phyloP scores from a whole-genome alignment of 1,284 basidiomycete species.

The Sutorius eximius region DNA sequence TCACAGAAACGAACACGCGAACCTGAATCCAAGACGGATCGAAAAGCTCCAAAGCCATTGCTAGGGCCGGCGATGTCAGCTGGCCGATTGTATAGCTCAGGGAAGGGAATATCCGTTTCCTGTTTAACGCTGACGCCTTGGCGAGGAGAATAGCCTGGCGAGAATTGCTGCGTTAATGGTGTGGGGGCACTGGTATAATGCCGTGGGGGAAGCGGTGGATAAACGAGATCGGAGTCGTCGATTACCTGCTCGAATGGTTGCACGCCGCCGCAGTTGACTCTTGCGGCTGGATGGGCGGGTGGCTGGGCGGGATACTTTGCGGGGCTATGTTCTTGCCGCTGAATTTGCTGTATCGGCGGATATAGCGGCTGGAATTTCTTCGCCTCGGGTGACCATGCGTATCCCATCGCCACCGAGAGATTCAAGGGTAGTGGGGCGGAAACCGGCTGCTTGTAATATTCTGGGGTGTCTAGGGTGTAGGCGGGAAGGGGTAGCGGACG shows the following conservation, averaged over 20 bases:
- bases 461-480: constrained; percentile 24
- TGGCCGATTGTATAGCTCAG: constrained; percentile 29
- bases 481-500: constrained; percentile 26
- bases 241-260: constrained; percentile 30
- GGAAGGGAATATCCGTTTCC: constrained; percentile 30
- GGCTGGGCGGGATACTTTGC: constrained; percentile 21
- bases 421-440: constrained; percentile 34
- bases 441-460: constrained; percentile 37
- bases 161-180: constrained; percentile 27
- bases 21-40: constrained; percentile 33
- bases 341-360: constrained; percentile 36
- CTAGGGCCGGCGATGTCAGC: constrained; percentile 28
- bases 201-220: constrained; percentile 24
- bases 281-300: constrained; percentile 12
- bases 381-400: constrained; percentile 33
- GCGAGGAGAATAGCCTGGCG: constrained; percentile 26
- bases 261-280: constrained; percentile 14
- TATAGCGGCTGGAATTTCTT: constrained; percentile 40
- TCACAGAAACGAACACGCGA: constrained; percentile 14
- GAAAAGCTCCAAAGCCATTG: constrained; percentile 24
- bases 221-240: constrained; percentile 28
- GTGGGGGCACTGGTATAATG: constrained; percentile 25
- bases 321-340: constrained; percentile 27
- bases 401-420: constrained; percentile 35
- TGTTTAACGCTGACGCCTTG: constrained; percentile 31